Conservation (phyloP, 371 early-diverging fungal genomes). For the Batrachochytrium dendrobatidis region DNA sequence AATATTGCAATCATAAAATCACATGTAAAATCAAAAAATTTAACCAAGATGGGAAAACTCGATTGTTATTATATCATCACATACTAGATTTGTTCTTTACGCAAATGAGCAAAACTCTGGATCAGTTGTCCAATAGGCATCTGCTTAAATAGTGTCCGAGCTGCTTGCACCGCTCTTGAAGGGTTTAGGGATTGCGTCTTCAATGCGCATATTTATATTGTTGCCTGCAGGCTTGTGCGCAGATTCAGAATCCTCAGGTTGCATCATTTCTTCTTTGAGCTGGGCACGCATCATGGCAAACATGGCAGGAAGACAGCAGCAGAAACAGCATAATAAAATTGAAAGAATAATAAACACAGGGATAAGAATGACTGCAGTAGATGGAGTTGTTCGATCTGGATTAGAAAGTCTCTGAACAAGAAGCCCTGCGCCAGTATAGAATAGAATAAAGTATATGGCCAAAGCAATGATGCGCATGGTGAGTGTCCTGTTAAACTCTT, state of each 20-base stretch:
- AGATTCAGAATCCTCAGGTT: background rate
- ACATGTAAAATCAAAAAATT: too few relatives aligned
- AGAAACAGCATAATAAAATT: slow-evolving; percentile 57
- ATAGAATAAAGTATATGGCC: slow-evolving; percentile 44
- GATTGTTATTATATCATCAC: too few relatives aligned
- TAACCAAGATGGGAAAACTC: too few relatives aligned
- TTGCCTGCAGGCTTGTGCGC: background rate
- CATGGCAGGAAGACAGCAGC: slow-evolving; percentile 67
- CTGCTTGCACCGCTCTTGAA: too few relatives aligned
- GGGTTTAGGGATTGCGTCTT: too few relatives aligned
- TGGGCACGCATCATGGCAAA: background rate
- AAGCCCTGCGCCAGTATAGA: slow-evolving; percentile 66
- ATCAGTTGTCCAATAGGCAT: too few relatives aligned
- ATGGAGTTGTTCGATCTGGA: slow-evolving; percentile 39
- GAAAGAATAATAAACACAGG: slow-evolving; percentile 72
- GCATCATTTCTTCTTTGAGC: background rate
- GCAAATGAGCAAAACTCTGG: too few relatives aligned
- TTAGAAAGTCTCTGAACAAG: slow-evolving; percentile 49
- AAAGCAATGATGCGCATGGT: slow-evolving; percentile 44
- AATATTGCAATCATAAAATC: too few relatives aligned
- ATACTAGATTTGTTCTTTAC: too few relatives aligned
- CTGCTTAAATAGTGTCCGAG: too few relatives aligned
- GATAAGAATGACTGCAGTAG: slow-evolving; percentile 58
- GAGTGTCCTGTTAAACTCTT: slow-evolving; percentile 37
- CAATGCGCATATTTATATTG: too few relatives aligned